Percentiles rank a stretch among this genome's conserved stretches.
Evolutionary conservation across 768 basidiomycete species (phyloP).

Genomic region (Cubamyces lactineus): DNA sequence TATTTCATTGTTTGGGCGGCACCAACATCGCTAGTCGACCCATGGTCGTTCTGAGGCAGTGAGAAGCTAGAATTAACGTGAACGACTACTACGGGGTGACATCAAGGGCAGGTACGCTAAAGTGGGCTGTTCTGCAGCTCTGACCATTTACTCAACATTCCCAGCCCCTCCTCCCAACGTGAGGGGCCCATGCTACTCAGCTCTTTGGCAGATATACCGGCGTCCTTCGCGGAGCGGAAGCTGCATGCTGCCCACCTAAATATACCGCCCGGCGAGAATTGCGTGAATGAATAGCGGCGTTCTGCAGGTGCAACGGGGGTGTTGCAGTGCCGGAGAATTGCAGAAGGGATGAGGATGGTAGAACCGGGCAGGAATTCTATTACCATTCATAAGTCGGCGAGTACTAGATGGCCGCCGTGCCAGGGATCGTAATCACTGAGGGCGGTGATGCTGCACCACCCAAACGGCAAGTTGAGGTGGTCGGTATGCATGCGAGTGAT

Average conservation of each 20-base stretch:
- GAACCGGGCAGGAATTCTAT: slow-evolving; percentile 33
- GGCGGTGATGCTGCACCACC: slow-evolving; percentile 38
- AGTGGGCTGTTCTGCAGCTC: too few species aligned
- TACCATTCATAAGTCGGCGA: slow-evolving; percentile 33
- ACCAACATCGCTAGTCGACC: too few species aligned
- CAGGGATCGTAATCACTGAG: slow-evolving; percentile 34
- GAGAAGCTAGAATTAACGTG: too few species aligned
- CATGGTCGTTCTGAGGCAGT: too few species aligned
- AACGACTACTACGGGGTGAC: too few species aligned
- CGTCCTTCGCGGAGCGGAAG: slow-evolving; percentile 9
- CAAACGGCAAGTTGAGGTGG: slow-evolving; percentile 35
- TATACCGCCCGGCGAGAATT: slow-evolving; percentile 34
- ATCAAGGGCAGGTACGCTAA: too few species aligned
- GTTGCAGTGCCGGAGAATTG: slow-evolving; percentile 12
- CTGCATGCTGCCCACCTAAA: slow-evolving; percentile 33
- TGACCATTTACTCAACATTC: too few species aligned
- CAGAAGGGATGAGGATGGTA: slow-evolving; percentile 32
- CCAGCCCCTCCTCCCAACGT: too few species aligned
- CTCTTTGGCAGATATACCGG: not conserved
- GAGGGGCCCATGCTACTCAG: too few species aligned
- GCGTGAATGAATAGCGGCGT: slow-evolving; percentile 31
- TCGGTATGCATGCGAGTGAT: slow-evolving; percentile 33
- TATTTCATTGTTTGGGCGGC: too few species aligned
- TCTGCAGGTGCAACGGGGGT: slow-evolving; percentile 25
- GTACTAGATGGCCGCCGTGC: slow-evolving; percentile 38